Percentiles rank a stretch among this genome's conserved stretches.
Evolutionary conservation across 2,329 filamentous ascomycete genomes (phyloP).

Genomic region (Nakataea oryzae): DNA sequence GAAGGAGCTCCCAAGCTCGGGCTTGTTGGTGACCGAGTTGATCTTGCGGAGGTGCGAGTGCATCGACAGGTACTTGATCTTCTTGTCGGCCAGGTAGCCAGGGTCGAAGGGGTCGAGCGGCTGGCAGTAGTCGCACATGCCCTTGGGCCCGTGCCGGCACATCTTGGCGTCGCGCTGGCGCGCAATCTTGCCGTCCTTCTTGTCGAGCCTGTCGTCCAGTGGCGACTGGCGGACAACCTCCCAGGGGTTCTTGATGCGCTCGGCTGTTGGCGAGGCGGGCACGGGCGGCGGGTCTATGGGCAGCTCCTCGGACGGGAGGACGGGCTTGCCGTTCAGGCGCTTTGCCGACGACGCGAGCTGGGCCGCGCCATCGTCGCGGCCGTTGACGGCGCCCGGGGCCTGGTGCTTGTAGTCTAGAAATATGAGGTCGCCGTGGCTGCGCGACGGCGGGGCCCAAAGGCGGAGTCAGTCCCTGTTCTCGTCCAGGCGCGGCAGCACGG

Average conservation of each 20-base stretch:
- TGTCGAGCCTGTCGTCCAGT: slow-evolving; percentile 80
- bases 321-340: slow-evolving; percentile 67
- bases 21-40: slow-evolving; percentile 93
- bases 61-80: slow-evolving; percentile 98
- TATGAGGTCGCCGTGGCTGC: slow-evolving; percentile 80
- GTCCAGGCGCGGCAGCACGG: not conserved
- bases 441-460: too few relatives aligned
- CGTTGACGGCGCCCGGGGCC: slow-evolving; percentile 29
- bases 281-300: slow-evolving; percentile 47
- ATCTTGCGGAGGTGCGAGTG: slow-evolving; percentile 91
- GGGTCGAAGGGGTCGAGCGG: slow-evolving; percentile 87
- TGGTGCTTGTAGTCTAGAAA: slow-evolving; percentile 71
- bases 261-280: slow-evolving; percentile 34
- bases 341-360: slow-evolving; percentile 39
- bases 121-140: slow-evolving; percentile 99
- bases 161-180: slow-evolving; percentile 67
- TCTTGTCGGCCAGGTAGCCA: slow-evolving; percentile 85
- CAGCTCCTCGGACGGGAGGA: slow-evolving; percentile 57
- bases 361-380: slow-evolving; percentile 26
- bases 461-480: not conserved
- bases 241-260: slow-evolving; percentile 79
- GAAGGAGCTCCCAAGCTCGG: slow-evolving; percentile 85
- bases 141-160: slow-evolving; percentile 92
- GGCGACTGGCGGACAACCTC: slow-evolving; percentile 81
- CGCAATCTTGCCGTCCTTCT: slow-evolving; percentile 78